These are phyloP conservation scores for Ilex paraguariensis DNA, from an alignment of 305 asterid genomes.

Conservation along the genomic window DNA sequence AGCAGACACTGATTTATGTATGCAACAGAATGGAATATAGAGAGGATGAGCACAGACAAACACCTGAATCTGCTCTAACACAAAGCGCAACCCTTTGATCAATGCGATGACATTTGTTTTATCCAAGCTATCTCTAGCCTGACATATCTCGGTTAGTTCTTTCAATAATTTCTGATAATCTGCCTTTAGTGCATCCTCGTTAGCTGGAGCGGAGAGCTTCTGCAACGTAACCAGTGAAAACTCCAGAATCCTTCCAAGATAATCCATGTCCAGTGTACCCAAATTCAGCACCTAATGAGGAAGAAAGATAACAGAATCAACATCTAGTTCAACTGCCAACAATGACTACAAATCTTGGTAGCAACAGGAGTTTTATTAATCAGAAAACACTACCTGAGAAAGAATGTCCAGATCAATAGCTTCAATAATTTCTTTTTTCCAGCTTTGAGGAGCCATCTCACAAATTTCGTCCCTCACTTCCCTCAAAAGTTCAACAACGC, in stretches of 20 bases:
- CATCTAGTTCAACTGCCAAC: too few relatives aligned
- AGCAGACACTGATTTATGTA: too few relatives aligned
- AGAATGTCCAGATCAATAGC: conserved; percentile 72
- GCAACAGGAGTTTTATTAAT: too few relatives aligned
- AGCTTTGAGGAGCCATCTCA: conserved; percentile 71
- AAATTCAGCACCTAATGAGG: conserved; percentile 52
- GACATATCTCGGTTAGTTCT: conserved; percentile 51
- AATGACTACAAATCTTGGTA: too few relatives aligned
- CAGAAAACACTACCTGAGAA: conserved; percentile 39
- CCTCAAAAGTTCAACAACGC: conserved; percentile 63
- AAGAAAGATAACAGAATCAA: not conserved
- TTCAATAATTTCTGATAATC: conserved; percentile 48
- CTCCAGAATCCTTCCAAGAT: conserved; percentile 70
- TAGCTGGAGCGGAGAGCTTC: conserved; percentile 82
- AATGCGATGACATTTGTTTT: conserved; percentile 43
- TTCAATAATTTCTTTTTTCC: conserved; percentile 72
- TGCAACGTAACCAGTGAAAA: conserved; percentile 57
- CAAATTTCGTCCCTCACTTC: conserved; percentile 83
- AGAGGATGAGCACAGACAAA: not conserved
- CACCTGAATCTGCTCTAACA: conserved; percentile 86
- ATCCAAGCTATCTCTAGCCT: conserved; percentile 28
- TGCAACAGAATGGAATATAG: not conserved
- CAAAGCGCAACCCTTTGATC: conserved; percentile 77
- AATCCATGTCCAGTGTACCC: conserved; percentile 54
- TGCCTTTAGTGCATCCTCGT: conserved; percentile 54